A percentile compares a stretch with the other conserved stretches of the same genome.
Conservation (phyloP, 73 alveolate species). For the Paramecium pentaurelia region DNA sequence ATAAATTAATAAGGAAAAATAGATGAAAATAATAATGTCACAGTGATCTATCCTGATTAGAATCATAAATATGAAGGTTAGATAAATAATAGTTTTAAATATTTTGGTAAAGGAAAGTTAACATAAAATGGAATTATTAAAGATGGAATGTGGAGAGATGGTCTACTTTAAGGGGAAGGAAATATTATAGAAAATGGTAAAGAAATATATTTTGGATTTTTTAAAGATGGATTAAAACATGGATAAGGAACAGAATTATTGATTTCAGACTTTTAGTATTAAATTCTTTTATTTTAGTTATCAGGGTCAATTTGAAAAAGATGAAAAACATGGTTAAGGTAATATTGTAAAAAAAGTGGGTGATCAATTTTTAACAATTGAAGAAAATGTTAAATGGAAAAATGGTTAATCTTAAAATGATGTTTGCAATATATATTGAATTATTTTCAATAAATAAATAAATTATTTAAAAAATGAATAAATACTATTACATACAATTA, state of each 20-base stretch:
- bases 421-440: background rate
- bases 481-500: too few species aligned
- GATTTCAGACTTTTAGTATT: background rate
- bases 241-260: background rate
- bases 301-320: background rate
- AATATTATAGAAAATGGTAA: background rate
- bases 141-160: background rate
- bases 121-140: background rate
- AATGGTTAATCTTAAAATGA: background rate
- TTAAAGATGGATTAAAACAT: background rate
- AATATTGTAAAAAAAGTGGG: background rate
- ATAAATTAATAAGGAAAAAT: background rate
- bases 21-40: background rate
- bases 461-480: too few species aligned
- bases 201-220: background rate
- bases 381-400: background rate
- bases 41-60: background rate
- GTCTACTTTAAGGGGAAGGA: background rate
- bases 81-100: background rate
- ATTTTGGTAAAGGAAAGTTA: background rate
- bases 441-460: too few species aligned
- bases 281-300: background rate
- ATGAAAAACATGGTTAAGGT: background rate
- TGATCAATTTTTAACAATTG: background rate
- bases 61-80: background rate